These are phyloP conservation scores for Lithospermum erythrorhizon DNA, from an alignment of 257 asterid genomes.

Conservation along the genomic window DNA sequence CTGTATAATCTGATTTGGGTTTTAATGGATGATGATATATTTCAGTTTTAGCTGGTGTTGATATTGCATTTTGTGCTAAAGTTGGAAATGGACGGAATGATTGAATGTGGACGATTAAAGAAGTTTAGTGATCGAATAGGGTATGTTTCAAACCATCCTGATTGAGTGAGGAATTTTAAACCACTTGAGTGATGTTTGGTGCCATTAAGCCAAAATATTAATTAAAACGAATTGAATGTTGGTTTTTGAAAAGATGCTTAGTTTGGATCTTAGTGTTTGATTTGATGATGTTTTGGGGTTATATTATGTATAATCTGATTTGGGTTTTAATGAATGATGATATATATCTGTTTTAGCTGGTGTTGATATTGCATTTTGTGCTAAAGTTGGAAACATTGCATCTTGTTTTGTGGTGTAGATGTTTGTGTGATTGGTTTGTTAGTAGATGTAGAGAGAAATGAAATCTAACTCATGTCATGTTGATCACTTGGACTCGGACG, in stretches of 20 bases:
- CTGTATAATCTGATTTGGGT: conserved; percentile 17
- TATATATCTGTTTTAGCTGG: conserved; percentile 7
- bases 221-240: too few relatives aligned
- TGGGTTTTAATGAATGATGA: conserved; percentile 15
- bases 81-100: too few relatives aligned
- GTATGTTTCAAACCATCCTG: too few relatives aligned
- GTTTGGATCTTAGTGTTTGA: conserved; percentile 10
- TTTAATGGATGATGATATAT: conserved; percentile 11
- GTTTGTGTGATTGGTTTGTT: conserved; percentile 21
- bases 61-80: conserved; percentile 20
- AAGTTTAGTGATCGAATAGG: too few relatives aligned
- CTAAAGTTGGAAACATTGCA: conserved; percentile 19
- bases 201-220: too few relatives aligned
- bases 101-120: too few relatives aligned
- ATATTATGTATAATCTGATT: conserved; percentile 14
- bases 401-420: conserved; percentile 27
- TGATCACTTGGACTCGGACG: conserved; percentile 45
- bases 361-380: conserved; percentile 14
- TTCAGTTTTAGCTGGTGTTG: conserved; percentile 8
- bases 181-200: too few relatives aligned
- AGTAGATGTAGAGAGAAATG: conserved; percentile 46
- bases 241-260: conserved; percentile 14
- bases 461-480: conserved; percentile 48
- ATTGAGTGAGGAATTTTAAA: too few relatives aligned
- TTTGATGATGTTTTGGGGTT: conserved; percentile 19